phyloP scores from a whole-genome alignment of 805 yeast species.

The Candida andamanensis region DNA sequence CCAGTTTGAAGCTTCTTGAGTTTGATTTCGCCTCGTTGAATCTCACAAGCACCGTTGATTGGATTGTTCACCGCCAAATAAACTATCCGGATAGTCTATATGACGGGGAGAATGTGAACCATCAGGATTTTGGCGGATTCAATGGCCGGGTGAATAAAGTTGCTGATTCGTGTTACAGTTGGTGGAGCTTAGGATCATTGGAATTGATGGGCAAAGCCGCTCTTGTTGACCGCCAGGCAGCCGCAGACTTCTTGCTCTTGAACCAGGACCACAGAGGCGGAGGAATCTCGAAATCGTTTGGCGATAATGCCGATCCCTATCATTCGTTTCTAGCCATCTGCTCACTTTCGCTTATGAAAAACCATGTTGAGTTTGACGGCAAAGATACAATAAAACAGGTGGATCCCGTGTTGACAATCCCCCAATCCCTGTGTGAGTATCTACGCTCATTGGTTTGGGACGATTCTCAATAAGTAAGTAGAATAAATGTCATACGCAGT shows the following conservation, averaged over 20 bases:
- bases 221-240: slow-evolving; percentile 32
- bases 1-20: slow-evolving; percentile 44
- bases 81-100: slow-evolving; percentile 24
- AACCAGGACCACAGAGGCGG: slow-evolving; percentile 67
- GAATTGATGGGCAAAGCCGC: slow-evolving; percentile 30
- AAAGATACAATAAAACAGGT: slow-evolving; percentile 14
- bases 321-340: slow-evolving; percentile 64
- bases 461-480: not conserved
- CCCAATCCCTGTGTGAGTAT: slow-evolving; percentile 12
- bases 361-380: slow-evolving; percentile 6
- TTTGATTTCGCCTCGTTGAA: slow-evolving; percentile 16
- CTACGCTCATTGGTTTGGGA: slow-evolving; percentile 4
- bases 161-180: slow-evolving; percentile 83
- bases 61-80: slow-evolving; percentile 66
- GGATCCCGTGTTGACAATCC: slow-evolving; percentile 24
- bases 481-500: not conserved
- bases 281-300: slow-evolving; percentile 70
- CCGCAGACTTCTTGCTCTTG: slow-evolving; percentile 40
- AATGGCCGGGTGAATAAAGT: slow-evolving; percentile 84
- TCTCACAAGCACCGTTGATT: slow-evolving; percentile 39
- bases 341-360: slow-evolving; percentile 16
- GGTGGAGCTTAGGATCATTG: slow-evolving; percentile 72
- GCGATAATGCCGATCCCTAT: slow-evolving; percentile 62
- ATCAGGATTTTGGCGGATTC: slow-evolving; percentile 67
- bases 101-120: slow-evolving; percentile 23